Base-by-base conservation (phyloP, 129 eudicot species). In the Deinandra increscens region DNA sequence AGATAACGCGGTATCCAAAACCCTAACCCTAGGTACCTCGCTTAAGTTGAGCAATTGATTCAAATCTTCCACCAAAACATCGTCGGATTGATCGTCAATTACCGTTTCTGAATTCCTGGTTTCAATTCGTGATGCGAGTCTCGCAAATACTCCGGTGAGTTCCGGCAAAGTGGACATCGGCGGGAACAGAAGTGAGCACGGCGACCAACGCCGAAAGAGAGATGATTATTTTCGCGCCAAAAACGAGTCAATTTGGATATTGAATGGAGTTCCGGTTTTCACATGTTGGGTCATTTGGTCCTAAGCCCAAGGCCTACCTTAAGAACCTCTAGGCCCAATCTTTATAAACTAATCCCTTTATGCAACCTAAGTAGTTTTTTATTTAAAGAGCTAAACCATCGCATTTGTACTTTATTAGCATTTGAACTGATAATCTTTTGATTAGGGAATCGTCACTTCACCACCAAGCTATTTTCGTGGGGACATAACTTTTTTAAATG, bases 1-100 rank as follows among this genome's bases (percentile, higher is more conserved):
- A 4, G 95, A 86, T 15, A 90, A 86, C 6, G 91, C 88, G 41
- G 95, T 74, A 68, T 90, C 91, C 76, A 87, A 78, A 84, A 90
- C 82, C 83, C 85, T 82, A 82, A 80, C 80, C 81, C 84, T 74
- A 56, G 95, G 59, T 13, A 53, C 48, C 54, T 84, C 85, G 8
- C 58, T 70, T 70, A 82, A 76, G 79, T 87, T 90, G 65, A 90
- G 87, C 3, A 85, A 80, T 60, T 77, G 78, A 54, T 82, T 90
- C 55, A 90, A 73, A 11, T 63, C 60, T 3, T 85, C 33, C 33
- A 84, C 74, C 31, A 83, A 55, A 62, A 60, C 70, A 49, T 78
- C 81, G 45, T 74, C 66, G 5, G 69, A 37, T 72, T 48, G 58
- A 31, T 68, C 86, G 14, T 63, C 77, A 65, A 67, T 49, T 17